A percentile compares a stretch with the other conserved stretches of the same genome.
These are phyloP conservation scores for Sphaceloma murrayae DNA, from an alignment of 2,329 filamentous ascomycete genomes.

Conservation along the genomic window DNA sequence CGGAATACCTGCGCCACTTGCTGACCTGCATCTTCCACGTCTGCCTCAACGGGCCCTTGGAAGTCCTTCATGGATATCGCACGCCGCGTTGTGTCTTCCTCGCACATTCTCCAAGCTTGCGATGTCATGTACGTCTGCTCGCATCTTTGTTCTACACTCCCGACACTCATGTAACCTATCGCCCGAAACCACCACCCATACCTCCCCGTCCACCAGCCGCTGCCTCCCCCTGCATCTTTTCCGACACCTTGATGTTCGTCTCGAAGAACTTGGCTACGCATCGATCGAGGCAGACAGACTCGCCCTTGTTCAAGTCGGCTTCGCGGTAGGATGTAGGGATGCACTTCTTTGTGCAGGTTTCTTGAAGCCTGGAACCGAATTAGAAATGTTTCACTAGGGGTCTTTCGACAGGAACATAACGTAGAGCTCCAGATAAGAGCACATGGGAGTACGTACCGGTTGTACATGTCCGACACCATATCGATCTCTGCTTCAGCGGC, in stretches of 20 bases:
- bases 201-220: conserved; percentile 50
- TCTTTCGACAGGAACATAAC: no score
- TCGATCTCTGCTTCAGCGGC: conserved; percentile 95
- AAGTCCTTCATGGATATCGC: no score
- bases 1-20: neutral
- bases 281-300: conserved; percentile 94
- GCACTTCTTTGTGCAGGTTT: conserved; percentile 89
- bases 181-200: conserved; percentile 36
- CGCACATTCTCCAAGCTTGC: no score
- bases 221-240: conserved; percentile 88
- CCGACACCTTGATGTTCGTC: conserved; percentile 92
- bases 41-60: conserved; percentile 19
- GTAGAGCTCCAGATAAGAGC: neutral
- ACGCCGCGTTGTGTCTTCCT: no score
- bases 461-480: conserved; percentile 96
- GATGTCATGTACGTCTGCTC: no score
- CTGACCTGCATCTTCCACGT: conserved; percentile 20
- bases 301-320: conserved; percentile 95
- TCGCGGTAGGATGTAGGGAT: conserved; percentile 88
- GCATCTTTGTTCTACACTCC: neutral
- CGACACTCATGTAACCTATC: conserved; percentile 9
- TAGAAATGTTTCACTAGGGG: no score
- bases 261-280: conserved; percentile 98
- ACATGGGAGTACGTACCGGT: conserved; percentile 52
- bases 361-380: conserved; percentile 58